These are phyloP conservation scores for Eucalyptus curtisii DNA, from an alignment of 345 rosid genomes.

Conservation along the genomic window DNA sequence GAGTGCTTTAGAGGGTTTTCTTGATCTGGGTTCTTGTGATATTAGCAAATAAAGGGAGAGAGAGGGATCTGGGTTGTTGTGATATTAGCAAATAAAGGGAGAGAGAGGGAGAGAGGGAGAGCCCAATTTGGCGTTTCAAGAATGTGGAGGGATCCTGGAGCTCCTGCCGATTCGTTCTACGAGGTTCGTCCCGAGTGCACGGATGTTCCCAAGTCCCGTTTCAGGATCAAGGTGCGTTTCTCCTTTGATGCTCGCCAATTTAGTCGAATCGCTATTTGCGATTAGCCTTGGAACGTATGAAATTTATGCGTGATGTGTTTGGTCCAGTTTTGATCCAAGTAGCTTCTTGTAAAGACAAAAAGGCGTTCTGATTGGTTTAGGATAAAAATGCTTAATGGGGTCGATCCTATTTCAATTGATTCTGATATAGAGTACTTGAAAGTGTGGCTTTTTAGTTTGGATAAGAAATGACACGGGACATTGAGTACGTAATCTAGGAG, in stretches of 20 bases:
- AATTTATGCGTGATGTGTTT: not conserved
- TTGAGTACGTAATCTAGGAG: not conserved
- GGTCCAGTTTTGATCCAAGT: not conserved
- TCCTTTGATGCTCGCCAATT: not conserved
- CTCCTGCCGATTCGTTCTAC: conserved; percentile 84
- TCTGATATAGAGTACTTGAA: not conserved
- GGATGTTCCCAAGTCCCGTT: conserved; percentile 82
- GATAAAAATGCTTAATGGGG: not conserved
- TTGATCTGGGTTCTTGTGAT: not conserved
- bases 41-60: not conserved
- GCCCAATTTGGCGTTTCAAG: not conserved
- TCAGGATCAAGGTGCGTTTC: conserved; percentile 75
- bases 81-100: not conserved
- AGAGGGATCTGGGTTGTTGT: not conserved
- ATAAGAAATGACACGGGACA: not conserved
- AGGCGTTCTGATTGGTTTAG: not conserved
- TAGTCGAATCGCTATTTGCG: not conserved
- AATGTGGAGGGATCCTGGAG: conserved; percentile 60
- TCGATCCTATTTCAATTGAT: not conserved
- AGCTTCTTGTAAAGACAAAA: not conserved
- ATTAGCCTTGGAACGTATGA: not conserved
- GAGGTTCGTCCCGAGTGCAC: conserved; percentile 89
- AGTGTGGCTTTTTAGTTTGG: not conserved
- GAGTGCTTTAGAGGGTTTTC: not conserved
- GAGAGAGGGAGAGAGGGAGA: not conserved